Conservation (phyloP, 1,139 yeast genomes). For the Scheffersomyces stambukii region DNA sequence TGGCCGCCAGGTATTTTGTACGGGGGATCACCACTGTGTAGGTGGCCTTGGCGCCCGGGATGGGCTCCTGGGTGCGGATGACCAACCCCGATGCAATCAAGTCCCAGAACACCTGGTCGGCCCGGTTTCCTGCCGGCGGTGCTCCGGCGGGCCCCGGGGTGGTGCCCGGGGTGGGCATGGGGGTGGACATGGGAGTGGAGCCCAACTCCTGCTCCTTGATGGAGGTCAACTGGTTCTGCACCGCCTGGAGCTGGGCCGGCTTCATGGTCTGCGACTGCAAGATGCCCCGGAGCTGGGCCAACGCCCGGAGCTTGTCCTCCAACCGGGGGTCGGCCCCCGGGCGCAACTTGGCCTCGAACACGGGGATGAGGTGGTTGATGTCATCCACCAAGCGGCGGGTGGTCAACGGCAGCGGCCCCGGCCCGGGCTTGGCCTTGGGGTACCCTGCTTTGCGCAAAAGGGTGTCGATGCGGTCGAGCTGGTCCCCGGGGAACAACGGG, state of each 20-base stretch:
- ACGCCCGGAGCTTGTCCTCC: conserved; percentile 36
- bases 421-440: conserved; percentile 7
- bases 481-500: conserved; percentile 71
- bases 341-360: conserved; percentile 29
- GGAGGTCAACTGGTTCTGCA: conserved; percentile 28
- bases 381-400: conserved; percentile 37
- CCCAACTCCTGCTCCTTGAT: conserved; percentile 31
- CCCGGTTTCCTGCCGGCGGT: conserved; percentile 11
- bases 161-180: conserved; percentile 7
- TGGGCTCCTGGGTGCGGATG: conserved; percentile 38
- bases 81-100: conserved; percentile 37
- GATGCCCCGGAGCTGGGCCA: conserved; percentile 38
- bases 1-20: conserved; percentile 21
- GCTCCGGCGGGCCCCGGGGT: conserved; percentile 11
- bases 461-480: conserved; percentile 67
- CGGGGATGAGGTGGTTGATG: conserved; percentile 39
- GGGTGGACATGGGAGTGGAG: conserved; percentile 10
- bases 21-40: conserved; percentile 38
- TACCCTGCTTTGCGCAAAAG: conserved; percentile 53
- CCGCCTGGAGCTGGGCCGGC: conserved; percentile 37
- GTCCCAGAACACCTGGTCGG: conserved; percentile 23
- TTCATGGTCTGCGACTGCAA: conserved; percentile 37
- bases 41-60: conserved; percentile 37
- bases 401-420: conserved; percentile 5
- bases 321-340: conserved; percentile 32